Base-by-base conservation (phyloP, 2,329 filamentous ascomycete genomes). In the Triangularia verruculosa region DNA sequence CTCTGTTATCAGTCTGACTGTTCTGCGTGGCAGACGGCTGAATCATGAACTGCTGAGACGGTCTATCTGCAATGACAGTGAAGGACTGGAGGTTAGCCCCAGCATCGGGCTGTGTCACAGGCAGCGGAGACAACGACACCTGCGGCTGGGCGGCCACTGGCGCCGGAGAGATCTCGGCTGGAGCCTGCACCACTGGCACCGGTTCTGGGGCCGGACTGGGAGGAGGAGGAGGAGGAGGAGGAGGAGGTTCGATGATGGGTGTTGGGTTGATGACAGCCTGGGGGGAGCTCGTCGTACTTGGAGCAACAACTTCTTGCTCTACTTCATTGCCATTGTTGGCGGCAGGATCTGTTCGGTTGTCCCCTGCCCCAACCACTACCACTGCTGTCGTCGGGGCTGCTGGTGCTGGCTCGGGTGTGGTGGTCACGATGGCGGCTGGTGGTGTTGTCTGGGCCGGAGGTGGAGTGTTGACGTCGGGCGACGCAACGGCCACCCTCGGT, bases 271-370 rank as follows among this genome's bases (percentile, higher is more conserved):
- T 68, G 66, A 64, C 67, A 58, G 57, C 62, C 56, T 63, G 68
- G 71, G 73, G 66, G 69, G 73, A 68, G 68, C 70, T 77, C 68
- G 75, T 74, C 74, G 76, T 78, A 78, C 75, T 78, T 65, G 72
- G 69, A 57, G 64, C 62, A 30, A 58, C 39, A 58, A 58, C 54
- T 61, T 32, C 64, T 57, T 59, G 65, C 64, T 27, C 64, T 63
- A 61, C 55, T 59, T 69, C 39, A 47, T 47, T 25, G 51, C 51
- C 51, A 54, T 24, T 24, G 24, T 54, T 54, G 13, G 51, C 51
- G 15, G 20, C 51, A 24, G 20, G 51, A 54, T 54, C 25, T n/a
- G 20, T 24, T 54, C 25, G 22, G 25, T 15, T 54, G 20, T 54
- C 63, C 58, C 63, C 61, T 54, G 62, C 61, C 56, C 56, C 62